Conservation (phyloP, 2,329 filamentous ascomycete genomes). For the Aureobasidium melanogenum region DNA sequence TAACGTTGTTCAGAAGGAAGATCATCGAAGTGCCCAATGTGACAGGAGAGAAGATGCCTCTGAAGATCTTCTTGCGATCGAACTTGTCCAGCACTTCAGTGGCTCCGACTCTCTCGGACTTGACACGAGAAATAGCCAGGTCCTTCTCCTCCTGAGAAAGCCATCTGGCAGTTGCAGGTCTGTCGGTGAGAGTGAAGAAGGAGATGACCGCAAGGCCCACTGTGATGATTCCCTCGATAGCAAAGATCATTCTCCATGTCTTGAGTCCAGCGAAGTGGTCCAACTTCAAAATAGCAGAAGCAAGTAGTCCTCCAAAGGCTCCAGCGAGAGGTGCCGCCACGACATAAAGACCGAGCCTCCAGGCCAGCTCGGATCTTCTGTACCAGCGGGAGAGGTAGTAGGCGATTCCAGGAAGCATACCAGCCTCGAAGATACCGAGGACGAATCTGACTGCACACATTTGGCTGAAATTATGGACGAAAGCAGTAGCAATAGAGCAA, state of each 20-base stretch:
- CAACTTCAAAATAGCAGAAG: conserved; percentile 53
- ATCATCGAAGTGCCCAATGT: conserved; percentile 49
- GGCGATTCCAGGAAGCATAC: conserved; percentile 64
- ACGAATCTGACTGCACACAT: conserved; percentile 57
- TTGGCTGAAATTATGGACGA: conserved; percentile 46
- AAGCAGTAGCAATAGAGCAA: conserved; percentile 55
- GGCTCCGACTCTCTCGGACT: conserved; percentile 56
- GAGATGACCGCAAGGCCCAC: conserved; percentile 48
- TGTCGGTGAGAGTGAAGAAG: conserved; percentile 59
- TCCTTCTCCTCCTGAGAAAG: conserved; percentile 57
- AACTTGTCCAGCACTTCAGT: conserved; percentile 57
- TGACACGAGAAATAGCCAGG: conserved; percentile 57
- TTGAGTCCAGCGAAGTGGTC: conserved; percentile 47
- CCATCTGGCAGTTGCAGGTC: conserved; percentile 60
- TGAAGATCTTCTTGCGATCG: conserved; percentile 48
- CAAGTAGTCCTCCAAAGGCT: conserved; percentile 60
- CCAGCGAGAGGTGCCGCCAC: conserved; percentile 63
- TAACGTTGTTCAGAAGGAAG: conserved; percentile 60
- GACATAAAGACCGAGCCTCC: conserved; percentile 59
- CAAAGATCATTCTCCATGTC: conserved; percentile 63
- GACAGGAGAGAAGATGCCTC: conserved; percentile 57
- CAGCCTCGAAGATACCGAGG: conserved; percentile 57
- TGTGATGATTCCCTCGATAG: conserved; percentile 61
- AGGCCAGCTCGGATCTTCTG: conserved; percentile 57
- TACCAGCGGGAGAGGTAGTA: conserved; percentile 47